These are phyloP conservation scores for Microdochium bolleyi DNA, from an alignment of 2,329 filamentous ascomycete genomes.

Conservation along the genomic window DNA sequence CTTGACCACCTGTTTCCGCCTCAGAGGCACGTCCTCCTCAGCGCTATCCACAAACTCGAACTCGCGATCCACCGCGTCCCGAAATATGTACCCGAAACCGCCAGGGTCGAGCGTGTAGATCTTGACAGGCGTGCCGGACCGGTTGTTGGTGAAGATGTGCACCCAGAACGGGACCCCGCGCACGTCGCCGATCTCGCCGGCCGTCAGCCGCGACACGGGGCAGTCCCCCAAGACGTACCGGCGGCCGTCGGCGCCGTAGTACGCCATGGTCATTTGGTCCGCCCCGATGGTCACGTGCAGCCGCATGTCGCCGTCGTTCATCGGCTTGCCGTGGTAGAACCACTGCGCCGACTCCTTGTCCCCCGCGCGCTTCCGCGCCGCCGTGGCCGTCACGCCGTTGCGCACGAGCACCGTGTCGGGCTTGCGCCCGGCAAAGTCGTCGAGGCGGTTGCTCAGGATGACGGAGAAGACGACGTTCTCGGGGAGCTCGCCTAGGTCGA, in stretches of 20 bases:
- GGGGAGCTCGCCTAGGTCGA: conserved; percentile 5
- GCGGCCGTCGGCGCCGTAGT: conserved; percentile 1
- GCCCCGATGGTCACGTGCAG: conserved; percentile 5
- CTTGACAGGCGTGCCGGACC: not conserved
- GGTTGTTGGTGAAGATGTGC: conserved; percentile 3
- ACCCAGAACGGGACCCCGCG: conserved; percentile 4
- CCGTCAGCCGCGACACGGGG: conserved; percentile 4
- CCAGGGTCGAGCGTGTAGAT: conserved; percentile 2
- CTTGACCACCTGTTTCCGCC: not conserved
- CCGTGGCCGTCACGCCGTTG: conserved; percentile 7
- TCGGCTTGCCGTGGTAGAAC: conserved; percentile 7
- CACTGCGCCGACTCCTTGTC: conserved; percentile 2
- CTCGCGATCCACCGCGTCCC: conserved; percentile 1
- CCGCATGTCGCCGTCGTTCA: conserved; percentile 7
- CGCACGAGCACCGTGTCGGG: conserved; percentile 3
- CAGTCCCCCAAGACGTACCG: conserved; percentile 6
- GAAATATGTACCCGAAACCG: conserved; percentile 3
- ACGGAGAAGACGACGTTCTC: conserved; percentile 4
- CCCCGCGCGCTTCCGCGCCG: conserved; percentile 1
- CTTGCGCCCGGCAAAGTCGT: conserved; percentile 3
- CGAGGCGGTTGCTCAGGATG: conserved; percentile 2
- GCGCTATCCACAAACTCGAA: conserved; percentile 3
- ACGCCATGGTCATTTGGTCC: conserved; percentile 6
- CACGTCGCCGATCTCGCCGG: conserved; percentile 4
- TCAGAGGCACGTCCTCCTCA: not conserved